Percentiles rank a stretch among this genome's conserved stretches.
Evolutionary conservation across 2,329 filamentous ascomycete species (phyloP).

Genomic region (Gnomoniopsis sp.): DNA sequence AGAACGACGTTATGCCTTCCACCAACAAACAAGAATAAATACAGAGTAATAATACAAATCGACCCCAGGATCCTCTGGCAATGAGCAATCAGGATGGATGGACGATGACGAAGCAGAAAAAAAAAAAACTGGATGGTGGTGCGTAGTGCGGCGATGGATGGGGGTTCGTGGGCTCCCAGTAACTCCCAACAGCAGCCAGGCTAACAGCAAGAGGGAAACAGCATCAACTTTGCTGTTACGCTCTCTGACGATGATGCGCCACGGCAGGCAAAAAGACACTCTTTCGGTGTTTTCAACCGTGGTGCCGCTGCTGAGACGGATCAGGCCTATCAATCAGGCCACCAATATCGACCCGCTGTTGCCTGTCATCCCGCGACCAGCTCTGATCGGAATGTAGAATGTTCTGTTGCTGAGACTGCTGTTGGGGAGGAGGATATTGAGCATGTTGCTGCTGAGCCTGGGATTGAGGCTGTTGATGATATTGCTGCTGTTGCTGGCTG

Average conservation of each 20-base stretch:
- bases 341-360: conserved; percentile 54
- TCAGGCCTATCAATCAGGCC: conserved; percentile 59
- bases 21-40: conserved; percentile 1
- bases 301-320: conserved; percentile 27
- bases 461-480: conserved; percentile 21
- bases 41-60: conserved; percentile 14
- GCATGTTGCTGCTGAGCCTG: conserved; percentile 26
- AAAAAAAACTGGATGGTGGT: background rate
- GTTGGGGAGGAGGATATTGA: conserved; percentile 26
- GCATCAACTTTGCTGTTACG: background rate
- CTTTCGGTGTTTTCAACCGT: conserved; percentile 10
- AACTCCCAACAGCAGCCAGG: background rate
- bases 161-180: background rate
- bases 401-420: conserved; percentile 28
- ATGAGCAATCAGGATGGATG: background rate
- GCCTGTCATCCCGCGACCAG: conserved; percentile 47
- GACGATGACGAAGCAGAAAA: background rate
- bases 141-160: background rate
- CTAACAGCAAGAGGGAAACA: background rate
- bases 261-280: background rate
- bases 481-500: conserved; percentile 30
- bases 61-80: background rate
- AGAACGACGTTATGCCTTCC: conserved; percentile 6
- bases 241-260: background rate
- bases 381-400: conserved; percentile 8